Percentiles rank a stretch among this genome's conserved stretches.
These are phyloP conservation scores for Anthostomella pinea DNA, from an alignment of 2,329 filamentous ascomycete genomes.

Conservation along the genomic window DNA sequence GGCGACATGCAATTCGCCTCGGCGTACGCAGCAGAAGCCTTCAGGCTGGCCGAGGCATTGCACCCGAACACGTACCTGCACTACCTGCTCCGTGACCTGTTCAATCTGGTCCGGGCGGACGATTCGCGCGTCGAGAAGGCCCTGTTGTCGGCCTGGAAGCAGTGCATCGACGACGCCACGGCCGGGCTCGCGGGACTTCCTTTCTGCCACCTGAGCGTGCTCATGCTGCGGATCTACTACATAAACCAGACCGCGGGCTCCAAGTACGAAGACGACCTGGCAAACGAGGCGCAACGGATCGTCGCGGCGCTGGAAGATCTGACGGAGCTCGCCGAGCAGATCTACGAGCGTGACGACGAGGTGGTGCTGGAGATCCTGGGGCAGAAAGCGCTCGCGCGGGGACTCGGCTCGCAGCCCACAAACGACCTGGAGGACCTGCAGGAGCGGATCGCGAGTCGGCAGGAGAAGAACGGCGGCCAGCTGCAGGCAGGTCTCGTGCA, in stretches of 20 bases:
- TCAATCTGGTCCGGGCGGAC: neutral
- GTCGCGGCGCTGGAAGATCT: neutral
- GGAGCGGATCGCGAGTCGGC: neutral
- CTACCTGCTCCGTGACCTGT: neutral
- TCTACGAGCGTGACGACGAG: constrained; percentile 4
- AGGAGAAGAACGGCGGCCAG: neutral
- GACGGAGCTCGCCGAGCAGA: constrained; percentile 3
- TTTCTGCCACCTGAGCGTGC: neutral
- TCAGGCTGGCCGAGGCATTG: neutral
- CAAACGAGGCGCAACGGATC: neutral
- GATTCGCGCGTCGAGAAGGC: neutral
- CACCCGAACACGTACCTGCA: constrained; percentile 1
- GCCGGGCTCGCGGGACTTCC: constrained; percentile 1
- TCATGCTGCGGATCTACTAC: neutral
- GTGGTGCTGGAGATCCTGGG: constrained; percentile 3
- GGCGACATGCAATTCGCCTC: neutral
- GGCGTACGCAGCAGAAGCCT: neutral
- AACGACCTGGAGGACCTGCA: neutral
- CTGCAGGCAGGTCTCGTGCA: neutral
- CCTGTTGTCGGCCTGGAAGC: constrained; percentile 1
- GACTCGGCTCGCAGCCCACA: neutral
- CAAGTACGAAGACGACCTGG: constrained; percentile 1
- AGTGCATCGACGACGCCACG: constrained; percentile 1
- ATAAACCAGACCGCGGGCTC: too few relatives aligned
- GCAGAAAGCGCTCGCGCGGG: neutral